Percentiles rank a stretch among this genome's conserved stretches.
Conservation (phyloP, 2,329 filamentous ascomycete genomes). For the Alternaria brassicae region DNA sequence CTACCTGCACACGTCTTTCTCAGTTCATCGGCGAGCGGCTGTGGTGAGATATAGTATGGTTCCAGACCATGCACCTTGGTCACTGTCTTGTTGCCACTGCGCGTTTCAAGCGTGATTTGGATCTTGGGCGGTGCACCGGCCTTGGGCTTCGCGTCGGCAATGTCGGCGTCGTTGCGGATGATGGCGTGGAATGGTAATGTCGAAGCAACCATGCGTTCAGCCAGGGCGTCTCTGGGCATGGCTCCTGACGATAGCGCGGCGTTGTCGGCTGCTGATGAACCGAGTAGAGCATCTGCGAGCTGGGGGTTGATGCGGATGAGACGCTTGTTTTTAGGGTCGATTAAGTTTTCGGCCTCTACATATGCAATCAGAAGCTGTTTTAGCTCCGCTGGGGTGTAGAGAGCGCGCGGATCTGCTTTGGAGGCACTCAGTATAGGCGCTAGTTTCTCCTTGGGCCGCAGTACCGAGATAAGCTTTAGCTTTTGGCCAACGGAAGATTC, state of each 20-base stretch:
- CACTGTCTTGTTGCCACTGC: slow-evolving; percentile 71
- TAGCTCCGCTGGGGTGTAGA: slow-evolving; percentile 67
- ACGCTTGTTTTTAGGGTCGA: slow-evolving; percentile 66
- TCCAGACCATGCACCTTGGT: slow-evolving; percentile 69
- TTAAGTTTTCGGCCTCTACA: slow-evolving; percentile 63
- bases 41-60: slow-evolving; percentile 66
- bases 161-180: slow-evolving; percentile 55
- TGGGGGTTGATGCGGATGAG: slow-evolving; percentile 68
- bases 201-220: slow-evolving; percentile 64
- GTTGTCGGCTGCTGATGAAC: slow-evolving; percentile 60
- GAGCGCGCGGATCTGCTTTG: slow-evolving; percentile 58
- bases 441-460: slow-evolving; percentile 65
- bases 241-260: slow-evolving; percentile 64
- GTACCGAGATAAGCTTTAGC: slow-evolving; percentile 60
- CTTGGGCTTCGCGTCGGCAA: slow-evolving; percentile 62
- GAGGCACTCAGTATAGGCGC: slow-evolving; percentile 62
- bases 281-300: slow-evolving; percentile 68
- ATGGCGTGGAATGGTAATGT: slow-evolving; percentile 66
- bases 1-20: slow-evolving; percentile 73
- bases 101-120: slow-evolving; percentile 66
- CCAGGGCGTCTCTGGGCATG: slow-evolving; percentile 66
- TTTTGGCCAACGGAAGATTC: slow-evolving; percentile 57
- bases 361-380: slow-evolving; percentile 65
- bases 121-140: slow-evolving; percentile 67
- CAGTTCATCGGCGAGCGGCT: slow-evolving; percentile 68